Base-by-base conservation (phyloP, 805 yeast genomes). In the Wickerhamiella alocasiicola region DNA sequence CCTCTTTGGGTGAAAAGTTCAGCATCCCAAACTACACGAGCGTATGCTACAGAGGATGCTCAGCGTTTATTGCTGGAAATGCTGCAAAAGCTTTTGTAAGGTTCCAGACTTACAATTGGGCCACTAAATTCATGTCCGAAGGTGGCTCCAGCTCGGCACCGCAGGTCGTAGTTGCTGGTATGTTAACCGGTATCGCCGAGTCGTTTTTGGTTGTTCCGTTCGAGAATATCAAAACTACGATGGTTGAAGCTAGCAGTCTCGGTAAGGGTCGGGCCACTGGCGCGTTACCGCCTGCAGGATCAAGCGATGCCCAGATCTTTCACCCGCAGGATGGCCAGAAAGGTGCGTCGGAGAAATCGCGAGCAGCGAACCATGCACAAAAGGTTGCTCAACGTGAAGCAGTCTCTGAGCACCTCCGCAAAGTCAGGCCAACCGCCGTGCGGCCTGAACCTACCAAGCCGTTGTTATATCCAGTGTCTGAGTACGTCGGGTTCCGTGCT, bases 151-250 rank as follows among this genome's bases (percentile, higher is more conserved):
- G 44, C 13, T 47, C 60, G 16, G 93, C 93, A 1, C 88, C 93
- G 7, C 68, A 84, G 51, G 70, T 83, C 30, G 81, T 83, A 6
- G 75, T 81, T 44, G 95, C 95, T 3, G 95, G 94, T 7, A 50
- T 72, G 47, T 71, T 83, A 64, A 81, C 94, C 4, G 97, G 94
- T 2, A 67, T 80, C 43, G 62, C 78, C 32, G 97, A 91, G 57
- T 76, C 93, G 2, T 47, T 85, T 25, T 43, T 56, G 21, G 74
- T 88, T 17, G 81, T 91, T 15, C 98, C 97, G 0, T 87, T 88
- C 56, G 98, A 88, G 54, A 81, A 60, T 41, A 45, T 84, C 49
- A 84, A 84, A 55, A 77, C 81, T 2, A 68, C 79, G 6, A 72
- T 81, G 81, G 77, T 84, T 46, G 93, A 83, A 41, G 46, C 51